phyloP scores from a whole-genome alignment of 1,139 yeast genomes.

The Yamadazyma aaseri region DNA sequence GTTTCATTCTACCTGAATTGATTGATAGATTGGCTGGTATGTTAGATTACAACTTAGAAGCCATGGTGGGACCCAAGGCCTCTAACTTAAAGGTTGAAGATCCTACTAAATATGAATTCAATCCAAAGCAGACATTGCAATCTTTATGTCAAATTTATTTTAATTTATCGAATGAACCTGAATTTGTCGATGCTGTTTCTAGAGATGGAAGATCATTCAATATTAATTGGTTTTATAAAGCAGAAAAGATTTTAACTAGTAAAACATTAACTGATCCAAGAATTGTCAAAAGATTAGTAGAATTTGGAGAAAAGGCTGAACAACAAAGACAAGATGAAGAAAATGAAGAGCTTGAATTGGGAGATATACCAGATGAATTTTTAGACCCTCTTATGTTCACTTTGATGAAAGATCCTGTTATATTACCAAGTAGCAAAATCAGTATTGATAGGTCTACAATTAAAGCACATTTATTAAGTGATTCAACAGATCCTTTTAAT shows the following conservation, averaged over 20 bases:
- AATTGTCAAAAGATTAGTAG: constrained; percentile 49
- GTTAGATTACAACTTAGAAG: constrained; percentile 87
- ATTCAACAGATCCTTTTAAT: constrained; percentile 96
- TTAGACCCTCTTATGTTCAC: constrained; percentile 96
- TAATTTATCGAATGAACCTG: constrained; percentile 62
- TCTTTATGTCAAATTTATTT: constrained; percentile 74
- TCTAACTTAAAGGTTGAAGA: constrained; percentile 80
- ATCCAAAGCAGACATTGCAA: constrained; percentile 70
- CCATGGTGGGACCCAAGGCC: constrained; percentile 93
- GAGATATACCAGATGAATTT: constrained; percentile 94
- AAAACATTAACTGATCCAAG: constrained; percentile 52
- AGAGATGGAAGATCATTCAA: constrained; percentile 87
- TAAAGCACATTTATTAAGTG: constrained; percentile 89
- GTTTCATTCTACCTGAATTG: constrained; percentile 84
- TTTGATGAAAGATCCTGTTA: constrained; percentile 93
- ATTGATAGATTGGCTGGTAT: constrained; percentile 93
- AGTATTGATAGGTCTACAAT: constrained; percentile 88
- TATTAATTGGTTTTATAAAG: constrained; percentile 63
- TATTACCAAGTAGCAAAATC: constrained; percentile 79
- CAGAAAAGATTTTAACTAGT: constrained; percentile 61
- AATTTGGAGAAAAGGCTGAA: constrained; percentile 66
- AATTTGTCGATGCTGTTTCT: constrained; percentile 78
- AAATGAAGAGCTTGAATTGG: constrained; percentile 82
- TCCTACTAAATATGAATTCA: constrained; percentile 82
- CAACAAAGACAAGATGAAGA: constrained; percentile 60